phyloP scores from a whole-genome alignment of 306 rosid genomes.

The Herpetospermum pedunculosum region DNA sequence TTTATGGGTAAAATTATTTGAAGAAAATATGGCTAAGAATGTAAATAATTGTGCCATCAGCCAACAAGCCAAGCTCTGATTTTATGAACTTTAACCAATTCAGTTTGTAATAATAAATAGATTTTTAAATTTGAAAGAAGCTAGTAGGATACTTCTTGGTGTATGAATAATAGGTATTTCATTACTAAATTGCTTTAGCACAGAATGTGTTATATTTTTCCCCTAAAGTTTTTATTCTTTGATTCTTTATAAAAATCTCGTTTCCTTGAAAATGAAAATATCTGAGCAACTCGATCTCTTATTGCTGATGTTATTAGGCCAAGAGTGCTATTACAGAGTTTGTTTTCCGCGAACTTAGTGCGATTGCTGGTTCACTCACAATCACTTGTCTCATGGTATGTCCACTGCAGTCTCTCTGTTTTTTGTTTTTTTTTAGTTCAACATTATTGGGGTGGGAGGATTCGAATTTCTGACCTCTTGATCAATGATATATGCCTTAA shows the following conservation, averaged over 20 bases:
- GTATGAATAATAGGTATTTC: neutral
- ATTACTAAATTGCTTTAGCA: neutral
- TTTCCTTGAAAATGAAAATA: neutral
- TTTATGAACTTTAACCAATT: too few relatives aligned
- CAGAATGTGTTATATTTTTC: neutral
- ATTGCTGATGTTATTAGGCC: conserved; percentile 31
- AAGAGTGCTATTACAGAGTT: conserved; percentile 39
- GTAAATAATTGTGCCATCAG: too few relatives aligned
- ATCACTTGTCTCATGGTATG: conserved; percentile 88
- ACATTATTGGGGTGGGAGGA: neutral
- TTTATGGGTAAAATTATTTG: neutral
- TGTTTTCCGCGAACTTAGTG: conserved; percentile 65
- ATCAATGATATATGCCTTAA: neutral
- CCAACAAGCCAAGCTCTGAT: too few relatives aligned
- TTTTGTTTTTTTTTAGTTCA: neutral
- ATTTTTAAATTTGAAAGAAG: too few relatives aligned
- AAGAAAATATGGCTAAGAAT: neutral
- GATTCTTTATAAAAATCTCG: neutral
- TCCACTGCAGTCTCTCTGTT: neutral
- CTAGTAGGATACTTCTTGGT: too few relatives aligned
- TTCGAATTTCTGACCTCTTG: neutral
- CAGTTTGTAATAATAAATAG: too few relatives aligned
- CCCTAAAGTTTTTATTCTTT: neutral
- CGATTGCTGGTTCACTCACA: conserved; percentile 78
- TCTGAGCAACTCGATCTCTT: conserved; percentile 12